These are phyloP conservation scores for Nemania sp. DNA, from an alignment of 2,329 filamentous ascomycete species.

Conservation along the genomic window DNA sequence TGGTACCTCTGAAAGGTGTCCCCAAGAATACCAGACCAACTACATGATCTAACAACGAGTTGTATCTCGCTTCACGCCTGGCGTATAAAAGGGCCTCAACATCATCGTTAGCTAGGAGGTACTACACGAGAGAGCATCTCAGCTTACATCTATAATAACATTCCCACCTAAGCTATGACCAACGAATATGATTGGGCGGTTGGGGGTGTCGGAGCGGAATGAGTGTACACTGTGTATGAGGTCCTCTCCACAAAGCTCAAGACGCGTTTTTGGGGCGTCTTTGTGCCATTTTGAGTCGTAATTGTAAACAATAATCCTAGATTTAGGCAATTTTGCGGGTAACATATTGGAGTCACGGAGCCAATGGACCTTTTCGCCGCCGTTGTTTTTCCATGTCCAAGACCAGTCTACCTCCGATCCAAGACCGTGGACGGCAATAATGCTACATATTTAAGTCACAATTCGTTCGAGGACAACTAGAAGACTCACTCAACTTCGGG, in stretches of 20 bases:
- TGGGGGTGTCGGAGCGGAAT: neutral
- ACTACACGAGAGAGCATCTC: neutral
- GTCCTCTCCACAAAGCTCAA: slow-evolving; percentile 16
- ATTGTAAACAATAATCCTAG: slow-evolving; percentile 10
- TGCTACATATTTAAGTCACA: no score
- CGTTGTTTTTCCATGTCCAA: neutral
- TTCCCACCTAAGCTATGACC: neutral
- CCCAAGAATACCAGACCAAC: neutral
- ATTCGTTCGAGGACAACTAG: no score
- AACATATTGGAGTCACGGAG: slow-evolving; percentile 14
- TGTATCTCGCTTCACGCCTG: neutral
- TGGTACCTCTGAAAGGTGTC: neutral
- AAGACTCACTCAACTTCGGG: no score
- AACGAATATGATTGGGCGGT: neutral
- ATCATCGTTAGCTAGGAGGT: neutral
- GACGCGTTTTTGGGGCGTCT: slow-evolving; percentile 6
- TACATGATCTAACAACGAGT: neutral
- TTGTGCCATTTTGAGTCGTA: slow-evolving; percentile 15
- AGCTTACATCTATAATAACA: neutral
- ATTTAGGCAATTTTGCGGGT: slow-evolving; percentile 2
- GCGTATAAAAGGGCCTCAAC: neutral
- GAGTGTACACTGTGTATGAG: neutral
- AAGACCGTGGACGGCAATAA: neutral
- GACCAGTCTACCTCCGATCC: neutral
- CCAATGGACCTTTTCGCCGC: slow-evolving; percentile 7